A percentile compares a stretch with the other conserved stretches of the same genome.
Conservation (phyloP, 1,284 basidiomycete species). For the Leccinum griseonigrum region DNA sequence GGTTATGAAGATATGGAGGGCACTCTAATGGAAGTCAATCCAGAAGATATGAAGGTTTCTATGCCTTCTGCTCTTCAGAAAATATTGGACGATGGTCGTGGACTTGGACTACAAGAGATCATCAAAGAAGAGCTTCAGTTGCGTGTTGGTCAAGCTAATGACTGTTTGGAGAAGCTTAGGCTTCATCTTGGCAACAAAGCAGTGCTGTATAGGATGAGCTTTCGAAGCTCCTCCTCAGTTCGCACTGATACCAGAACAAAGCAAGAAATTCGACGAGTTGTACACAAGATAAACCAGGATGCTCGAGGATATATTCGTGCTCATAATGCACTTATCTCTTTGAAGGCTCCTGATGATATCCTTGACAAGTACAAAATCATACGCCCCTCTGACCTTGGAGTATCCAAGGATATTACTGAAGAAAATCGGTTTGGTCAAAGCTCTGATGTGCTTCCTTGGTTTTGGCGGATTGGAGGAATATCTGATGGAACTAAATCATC, state of each 20-base stretch:
- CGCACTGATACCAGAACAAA: constrained; percentile 8
- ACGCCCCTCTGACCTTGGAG: background rate
- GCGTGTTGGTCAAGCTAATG: background rate
- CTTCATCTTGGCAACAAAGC: constrained; percentile 12
- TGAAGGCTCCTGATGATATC: background rate
- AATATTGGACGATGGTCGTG: background rate
- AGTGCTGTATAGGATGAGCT: constrained; percentile 6
- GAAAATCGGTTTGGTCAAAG: constrained; percentile 12
- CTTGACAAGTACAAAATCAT: constrained; percentile 3
- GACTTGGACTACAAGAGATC: background rate
- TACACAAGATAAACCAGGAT: constrained; percentile 7
- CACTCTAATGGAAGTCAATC: too few relatives aligned
- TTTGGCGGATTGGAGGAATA: constrained; percentile 3
- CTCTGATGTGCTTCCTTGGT: constrained; percentile 14
- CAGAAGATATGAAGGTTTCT: too few relatives aligned
- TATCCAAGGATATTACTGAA: constrained; percentile 14
- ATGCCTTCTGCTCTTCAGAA: too few relatives aligned
- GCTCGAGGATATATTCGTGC: constrained; percentile 2
- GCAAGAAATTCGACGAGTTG: constrained; percentile 3
- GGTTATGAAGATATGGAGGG: too few relatives aligned
- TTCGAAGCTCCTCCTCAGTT: constrained; percentile 5
- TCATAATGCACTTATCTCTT: background rate
- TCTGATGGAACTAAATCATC: background rate
- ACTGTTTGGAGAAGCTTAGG: constrained; percentile 5
- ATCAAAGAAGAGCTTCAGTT: background rate